phyloP scores from a whole-genome alignment of 2,329 filamentous ascomycete genomes.

The Pseudopithomyces maydicus region DNA sequence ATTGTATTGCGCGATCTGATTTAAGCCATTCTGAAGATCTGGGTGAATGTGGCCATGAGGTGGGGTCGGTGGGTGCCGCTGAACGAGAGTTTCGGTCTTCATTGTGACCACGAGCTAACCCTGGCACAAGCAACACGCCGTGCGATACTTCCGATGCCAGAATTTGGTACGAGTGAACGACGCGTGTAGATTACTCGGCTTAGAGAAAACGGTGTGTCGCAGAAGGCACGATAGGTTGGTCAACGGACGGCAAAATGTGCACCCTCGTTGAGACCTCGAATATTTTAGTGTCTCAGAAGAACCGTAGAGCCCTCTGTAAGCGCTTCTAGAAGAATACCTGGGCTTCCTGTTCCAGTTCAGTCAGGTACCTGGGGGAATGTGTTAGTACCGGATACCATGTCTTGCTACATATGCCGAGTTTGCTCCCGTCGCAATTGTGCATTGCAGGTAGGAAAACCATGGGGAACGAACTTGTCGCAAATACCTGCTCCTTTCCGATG shows the following conservation, averaged over 20 bases:
- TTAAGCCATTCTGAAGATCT: slow-evolving; percentile 45
- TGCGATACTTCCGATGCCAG: neutral
- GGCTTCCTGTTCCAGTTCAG: slow-evolving; percentile 15
- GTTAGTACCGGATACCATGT: slow-evolving; percentile 29
- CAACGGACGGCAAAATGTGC: neutral
- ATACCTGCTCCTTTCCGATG: slow-evolving; percentile 38
- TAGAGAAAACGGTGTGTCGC: slow-evolving; percentile 7
- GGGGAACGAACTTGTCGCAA: slow-evolving; percentile 42
- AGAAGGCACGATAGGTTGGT: slow-evolving; percentile 1
- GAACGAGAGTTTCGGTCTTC: slow-evolving; percentile 41
- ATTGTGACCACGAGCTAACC: slow-evolving; percentile 22
- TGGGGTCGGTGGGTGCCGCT: slow-evolving; percentile 44
- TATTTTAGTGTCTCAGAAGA: slow-evolving; percentile 6
- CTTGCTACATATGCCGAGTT: slow-evolving; percentile 31
- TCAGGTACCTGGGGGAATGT: slow-evolving; percentile 22
- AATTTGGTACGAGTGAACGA: neutral
- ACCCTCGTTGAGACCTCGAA: neutral
- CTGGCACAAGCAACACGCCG: neutral
- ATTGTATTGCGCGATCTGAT: slow-evolving; percentile 51
- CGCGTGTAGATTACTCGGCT: neutral
- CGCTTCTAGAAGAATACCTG: slow-evolving; percentile 24
- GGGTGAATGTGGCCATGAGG: slow-evolving; percentile 27
- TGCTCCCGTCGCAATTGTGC: slow-evolving; percentile 40
- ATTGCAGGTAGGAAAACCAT: slow-evolving; percentile 33
- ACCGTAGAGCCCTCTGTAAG: slow-evolving; percentile 14